Conservation (phyloP, 495 filamentous ascomycete genomes). For the Peziza echinospora region DNA sequence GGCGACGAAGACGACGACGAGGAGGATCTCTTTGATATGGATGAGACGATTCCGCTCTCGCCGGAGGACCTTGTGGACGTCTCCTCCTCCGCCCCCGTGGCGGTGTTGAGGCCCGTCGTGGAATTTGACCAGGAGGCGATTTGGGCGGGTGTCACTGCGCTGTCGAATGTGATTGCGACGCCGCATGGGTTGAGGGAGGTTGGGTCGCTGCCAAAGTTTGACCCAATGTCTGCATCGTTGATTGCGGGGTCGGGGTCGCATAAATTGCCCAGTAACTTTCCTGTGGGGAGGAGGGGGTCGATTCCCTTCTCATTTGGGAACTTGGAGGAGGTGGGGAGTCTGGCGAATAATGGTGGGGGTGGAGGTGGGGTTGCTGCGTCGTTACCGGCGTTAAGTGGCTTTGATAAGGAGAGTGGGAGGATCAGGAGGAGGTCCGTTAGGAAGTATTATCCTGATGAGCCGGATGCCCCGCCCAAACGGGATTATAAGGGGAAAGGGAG, state of each 20-base stretch:
- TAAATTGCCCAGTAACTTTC: neutral
- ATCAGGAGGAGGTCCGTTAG: neutral
- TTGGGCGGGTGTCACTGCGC: neutral
- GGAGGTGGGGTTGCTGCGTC: too few relatives aligned
- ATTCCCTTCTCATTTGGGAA: neutral
- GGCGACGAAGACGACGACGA: slow-evolving; percentile 11
- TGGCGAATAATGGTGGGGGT: neutral
- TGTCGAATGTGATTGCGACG: neutral
- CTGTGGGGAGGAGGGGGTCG: neutral
- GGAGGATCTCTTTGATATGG: slow-evolving; percentile 17
- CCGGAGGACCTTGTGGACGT: neutral
- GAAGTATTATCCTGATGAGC: neutral
- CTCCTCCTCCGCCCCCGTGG: neutral
- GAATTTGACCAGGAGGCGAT: neutral
- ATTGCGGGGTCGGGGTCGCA: neutral
- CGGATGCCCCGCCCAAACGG: neutral
- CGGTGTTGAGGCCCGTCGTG: neutral
- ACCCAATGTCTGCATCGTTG: neutral
- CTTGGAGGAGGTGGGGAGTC: neutral
- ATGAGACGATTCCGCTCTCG: slow-evolving; percentile 16
- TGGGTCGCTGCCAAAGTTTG: neutral
- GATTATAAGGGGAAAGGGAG: neutral
- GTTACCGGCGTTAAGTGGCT: too few relatives aligned
- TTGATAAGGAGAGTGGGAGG: neutral
- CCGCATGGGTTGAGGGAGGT: neutral